These are phyloP conservation scores for Acanthamoeba sp. DNA, from an alignment of 208 protist genomes.

Conservation along the genomic window DNA sequence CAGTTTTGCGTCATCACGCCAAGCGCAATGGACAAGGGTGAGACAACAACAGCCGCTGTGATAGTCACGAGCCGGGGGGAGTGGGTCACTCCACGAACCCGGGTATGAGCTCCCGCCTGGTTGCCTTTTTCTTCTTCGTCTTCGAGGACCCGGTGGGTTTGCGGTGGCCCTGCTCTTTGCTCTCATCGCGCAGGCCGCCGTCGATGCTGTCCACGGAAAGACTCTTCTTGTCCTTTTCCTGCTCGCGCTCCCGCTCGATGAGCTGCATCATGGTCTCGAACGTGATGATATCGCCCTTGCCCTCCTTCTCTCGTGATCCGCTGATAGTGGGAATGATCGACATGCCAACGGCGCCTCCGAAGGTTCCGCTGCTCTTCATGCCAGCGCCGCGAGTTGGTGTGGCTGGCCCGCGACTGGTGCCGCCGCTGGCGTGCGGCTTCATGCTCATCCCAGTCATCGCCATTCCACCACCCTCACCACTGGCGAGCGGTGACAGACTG, in stretches of 20 bases:
- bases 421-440: background rate
- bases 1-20: background rate
- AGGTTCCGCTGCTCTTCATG: background rate
- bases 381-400: background rate
- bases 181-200: background rate
- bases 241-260: conserved; percentile 59
- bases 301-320: background rate
- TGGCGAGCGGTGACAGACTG: background rate
- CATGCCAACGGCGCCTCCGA: background rate
- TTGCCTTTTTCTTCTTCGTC: conserved; percentile 50
- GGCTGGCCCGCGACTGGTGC: background rate
- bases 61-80: background rate
- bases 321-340: background rate
- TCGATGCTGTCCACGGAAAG: background rate
- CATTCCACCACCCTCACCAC: background rate
- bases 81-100: background rate
- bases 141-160: background rate
- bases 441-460: conserved; percentile 14
- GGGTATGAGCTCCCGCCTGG: conserved; percentile 14
- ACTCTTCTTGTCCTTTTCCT: background rate
- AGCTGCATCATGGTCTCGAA: conserved; percentile 72
- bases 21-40: background rate
- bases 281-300: conserved; percentile 64
- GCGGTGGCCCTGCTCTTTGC: background rate
- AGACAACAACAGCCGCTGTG: background rate